Evolutionary conservation across 2,329 filamentous ascomycete species (phyloP), one percentile per base, ranked within the genome.

Genomic region (Neonectria coccinea): DNA sequence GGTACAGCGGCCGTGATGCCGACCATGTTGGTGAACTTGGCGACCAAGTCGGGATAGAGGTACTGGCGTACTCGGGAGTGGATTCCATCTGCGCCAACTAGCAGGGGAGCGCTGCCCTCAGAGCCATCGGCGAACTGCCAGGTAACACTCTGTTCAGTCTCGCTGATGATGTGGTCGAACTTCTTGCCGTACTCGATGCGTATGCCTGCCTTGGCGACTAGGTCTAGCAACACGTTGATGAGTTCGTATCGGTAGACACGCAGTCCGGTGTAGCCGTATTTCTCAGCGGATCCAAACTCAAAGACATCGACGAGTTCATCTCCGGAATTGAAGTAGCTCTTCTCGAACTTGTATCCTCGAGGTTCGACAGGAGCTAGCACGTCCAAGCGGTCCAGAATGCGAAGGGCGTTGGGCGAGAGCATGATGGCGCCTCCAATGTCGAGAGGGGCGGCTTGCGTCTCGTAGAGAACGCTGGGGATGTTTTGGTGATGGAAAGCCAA

Each of bases 1-100:
- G 80, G 79, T 4, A 79, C 68, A 0, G 75, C 73, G 10, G 75
- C 74, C 2, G 76, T 76, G 22, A 84, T 75, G 9, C 78, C 81
- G 11, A 77, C 74, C 74, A 84, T 81, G 39, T 83, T 83, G 1
- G 82, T 83, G 69, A 86, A 89, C 1, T 76, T 78, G 1, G 87
- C 83, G 36, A 80, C 72, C 1, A 85, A 68, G 0, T 82, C 79
- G 0, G 86, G 84, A 50, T 84, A 79, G 0, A 90, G 76, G 45
- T 87, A 82, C 4, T 76, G 79, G 3, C 86, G 81, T 0, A 89
- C 84, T 0, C 76, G 79, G 0, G 86, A 88, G 70, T 89, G 85
- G 54, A 89, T 89, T 1, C 88, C 87, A 62, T 90, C 87, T 0
- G 86, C 85, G 0, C 86, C 87, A 16, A 89, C 77, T 0, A 90